Conservation (phyloP, 805 yeast genomes). For the Candida nemodendra region DNA sequence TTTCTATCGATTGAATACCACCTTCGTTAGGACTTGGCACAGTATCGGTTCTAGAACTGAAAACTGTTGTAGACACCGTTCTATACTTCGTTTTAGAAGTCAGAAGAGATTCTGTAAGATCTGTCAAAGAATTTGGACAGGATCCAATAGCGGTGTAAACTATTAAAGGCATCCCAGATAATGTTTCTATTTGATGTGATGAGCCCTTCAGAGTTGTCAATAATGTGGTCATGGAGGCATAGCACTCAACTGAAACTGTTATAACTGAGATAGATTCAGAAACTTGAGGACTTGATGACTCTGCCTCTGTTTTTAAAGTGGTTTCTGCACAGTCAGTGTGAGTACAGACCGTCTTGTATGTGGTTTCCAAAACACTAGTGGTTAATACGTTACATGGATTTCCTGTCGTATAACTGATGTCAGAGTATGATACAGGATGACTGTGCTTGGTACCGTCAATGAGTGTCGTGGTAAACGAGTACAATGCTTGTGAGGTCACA, state of each 20-base stretch:
- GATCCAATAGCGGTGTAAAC: not conserved
- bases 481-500: conserved; percentile 3
- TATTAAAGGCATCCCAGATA: not conserved
- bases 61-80: not conserved
- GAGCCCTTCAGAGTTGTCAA: not conserved
- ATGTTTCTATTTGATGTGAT: not conserved
- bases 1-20: too few relatives aligned
- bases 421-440: not conserved
- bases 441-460: not conserved
- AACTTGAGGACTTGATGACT: conserved; percentile 1
- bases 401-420: conserved; percentile 8
- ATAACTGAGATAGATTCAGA: not conserved
- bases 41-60: not conserved
- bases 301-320: too few relatives aligned
- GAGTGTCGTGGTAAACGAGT: conserved; percentile 2
- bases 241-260: not conserved
- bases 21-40: too few relatives aligned
- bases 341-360: conserved; percentile 11
- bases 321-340: conserved; percentile 8
- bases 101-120: too few relatives aligned
- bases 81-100: too few relatives aligned
- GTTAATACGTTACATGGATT: conserved; percentile 4
- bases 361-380: conserved; percentile 5
- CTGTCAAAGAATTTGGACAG: too few relatives aligned
- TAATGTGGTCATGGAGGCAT: conserved; percentile 1